These are phyloP conservation scores for Cephaloascus fragrans DNA, from an alignment of 805 yeast genomes.

Conservation along the genomic window DNA sequence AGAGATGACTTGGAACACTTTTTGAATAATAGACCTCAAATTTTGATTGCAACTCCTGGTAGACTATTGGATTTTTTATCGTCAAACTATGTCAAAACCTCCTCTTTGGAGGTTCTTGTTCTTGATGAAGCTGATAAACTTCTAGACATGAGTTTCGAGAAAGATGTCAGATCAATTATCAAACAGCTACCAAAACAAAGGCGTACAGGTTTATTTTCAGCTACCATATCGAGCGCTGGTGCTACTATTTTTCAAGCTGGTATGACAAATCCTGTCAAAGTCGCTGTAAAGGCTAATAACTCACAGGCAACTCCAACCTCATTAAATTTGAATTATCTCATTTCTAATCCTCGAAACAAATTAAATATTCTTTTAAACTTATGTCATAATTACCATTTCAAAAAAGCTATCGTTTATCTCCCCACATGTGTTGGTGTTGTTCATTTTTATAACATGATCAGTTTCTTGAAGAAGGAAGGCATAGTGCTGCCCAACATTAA, in stretches of 20 bases:
- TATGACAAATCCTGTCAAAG: conserved; percentile 84
- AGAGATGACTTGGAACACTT: conserved; percentile 65
- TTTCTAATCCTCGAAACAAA: conserved; percentile 51
- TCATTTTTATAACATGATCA: conserved; percentile 55
- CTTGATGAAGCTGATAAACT: conserved; percentile 92
- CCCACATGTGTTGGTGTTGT: conserved; percentile 86
- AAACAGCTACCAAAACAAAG: conserved; percentile 77
- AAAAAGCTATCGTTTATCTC: conserved; percentile 82
- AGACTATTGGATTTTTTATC: conserved; percentile 67
- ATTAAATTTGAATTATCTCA: conserved; percentile 50
- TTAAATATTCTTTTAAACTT: conserved; percentile 48
- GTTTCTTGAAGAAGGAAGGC: conserved; percentile 22
- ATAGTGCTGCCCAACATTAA: conserved; percentile 16
- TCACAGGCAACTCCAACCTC: conserved; percentile 49
- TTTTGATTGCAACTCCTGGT: conserved; percentile 90
- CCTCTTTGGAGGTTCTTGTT: conserved; percentile 61
- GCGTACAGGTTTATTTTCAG: conserved; percentile 89
- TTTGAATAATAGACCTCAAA: conserved; percentile 48
- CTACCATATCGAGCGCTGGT: conserved; percentile 82
- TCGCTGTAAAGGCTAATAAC: conserved; percentile 51
- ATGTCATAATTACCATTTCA: conserved; percentile 44
- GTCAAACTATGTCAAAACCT: conserved; percentile 46
- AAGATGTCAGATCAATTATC: conserved; percentile 60
- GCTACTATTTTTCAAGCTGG: conserved; percentile 76
- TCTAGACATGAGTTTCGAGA: conserved; percentile 66